Conservation (phyloP, 2,329 filamentous ascomycete species). For the Lecanicillium sp. region DNA sequence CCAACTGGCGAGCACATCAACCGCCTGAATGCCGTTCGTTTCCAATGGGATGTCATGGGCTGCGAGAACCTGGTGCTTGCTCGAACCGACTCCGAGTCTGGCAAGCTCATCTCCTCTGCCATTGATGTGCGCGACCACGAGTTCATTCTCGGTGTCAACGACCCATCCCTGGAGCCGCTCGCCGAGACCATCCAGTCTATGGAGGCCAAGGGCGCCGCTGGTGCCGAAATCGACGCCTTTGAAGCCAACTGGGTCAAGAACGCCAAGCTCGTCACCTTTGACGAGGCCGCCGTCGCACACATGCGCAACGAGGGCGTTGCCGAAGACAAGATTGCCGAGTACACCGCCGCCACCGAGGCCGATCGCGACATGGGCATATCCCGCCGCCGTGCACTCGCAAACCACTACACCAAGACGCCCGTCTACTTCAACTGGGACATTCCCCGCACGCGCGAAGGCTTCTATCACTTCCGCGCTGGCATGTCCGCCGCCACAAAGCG, state of each 20-base stretch:
- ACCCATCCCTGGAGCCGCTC: conserved; percentile 65
- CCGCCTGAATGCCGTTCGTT: conserved; percentile 79
- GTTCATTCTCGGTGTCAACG: conserved; percentile 83
- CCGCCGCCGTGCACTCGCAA: conserved; percentile 65
- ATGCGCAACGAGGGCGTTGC: conserved; percentile 58
- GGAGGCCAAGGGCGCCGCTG: conserved; percentile 71
- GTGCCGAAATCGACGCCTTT: conserved; percentile 74
- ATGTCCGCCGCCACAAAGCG: conserved; percentile 86
- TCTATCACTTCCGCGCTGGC: conserved; percentile 82
- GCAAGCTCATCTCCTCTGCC: conserved; percentile 79
- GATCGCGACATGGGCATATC: conserved; percentile 71
- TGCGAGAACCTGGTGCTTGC: conserved; percentile 91
- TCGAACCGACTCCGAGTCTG: conserved; percentile 90
- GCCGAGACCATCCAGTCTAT: conserved; percentile 85
- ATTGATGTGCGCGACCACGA: conserved; percentile 95
- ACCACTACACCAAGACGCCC: conserved; percentile 49
- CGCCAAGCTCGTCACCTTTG: conserved; percentile 80
- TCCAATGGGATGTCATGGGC: conserved; percentile 98
- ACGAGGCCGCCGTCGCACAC: conserved; percentile 77
- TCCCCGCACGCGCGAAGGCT: conserved; percentile 86
- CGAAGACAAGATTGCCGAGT: conserved; percentile 56
- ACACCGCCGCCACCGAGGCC: conserved; percentile 51
- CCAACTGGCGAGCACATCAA: conserved; percentile 95
- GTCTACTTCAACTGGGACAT: conserved; percentile 33
- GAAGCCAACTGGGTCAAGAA: conserved; percentile 84